These are phyloP conservation scores for Lasiodiplodia sp. DNA, from an alignment of 2,329 filamentous ascomycete species.

Conservation along the genomic window DNA sequence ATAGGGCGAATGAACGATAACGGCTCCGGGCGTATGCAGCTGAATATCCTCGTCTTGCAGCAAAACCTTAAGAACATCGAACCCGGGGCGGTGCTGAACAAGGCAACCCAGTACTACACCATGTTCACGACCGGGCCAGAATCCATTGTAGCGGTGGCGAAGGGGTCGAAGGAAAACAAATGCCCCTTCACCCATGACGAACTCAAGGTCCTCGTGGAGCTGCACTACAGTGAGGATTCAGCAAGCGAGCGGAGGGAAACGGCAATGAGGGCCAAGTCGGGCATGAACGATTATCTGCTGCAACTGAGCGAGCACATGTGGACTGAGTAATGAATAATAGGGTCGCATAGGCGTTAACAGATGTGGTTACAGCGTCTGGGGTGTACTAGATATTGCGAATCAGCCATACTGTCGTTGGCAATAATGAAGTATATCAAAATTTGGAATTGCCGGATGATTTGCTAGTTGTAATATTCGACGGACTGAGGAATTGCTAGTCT, in stretches of 20 bases:
- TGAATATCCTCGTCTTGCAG: constrained; percentile 93
- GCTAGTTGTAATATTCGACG: not conserved
- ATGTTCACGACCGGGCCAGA: constrained; percentile 72
- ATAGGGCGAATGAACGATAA: constrained; percentile 66
- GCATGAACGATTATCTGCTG: constrained; percentile 73
- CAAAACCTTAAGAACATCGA: constrained; percentile 97
- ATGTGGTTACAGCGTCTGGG: not conserved
- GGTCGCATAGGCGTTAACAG: not conserved
- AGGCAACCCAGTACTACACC: constrained; percentile 72
- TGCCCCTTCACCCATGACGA: constrained; percentile 47
- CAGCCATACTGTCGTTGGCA: not conserved
- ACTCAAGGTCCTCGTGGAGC: constrained; percentile 50
- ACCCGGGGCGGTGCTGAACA: constrained; percentile 68
- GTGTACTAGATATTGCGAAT: not conserved
- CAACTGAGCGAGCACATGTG: constrained; percentile 77
- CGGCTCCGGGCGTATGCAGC: constrained; percentile 85
- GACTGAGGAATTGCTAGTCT: not conserved
- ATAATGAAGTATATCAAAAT: not conserved
- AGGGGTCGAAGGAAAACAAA: constrained; percentile 48
- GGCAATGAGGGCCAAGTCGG: constrained; percentile 69
- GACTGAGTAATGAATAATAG: constrained; percentile 37
- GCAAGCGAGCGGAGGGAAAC: constrained; percentile 73
- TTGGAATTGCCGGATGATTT: not conserved
- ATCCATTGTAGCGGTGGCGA: constrained; percentile 68
- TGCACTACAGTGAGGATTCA: constrained; percentile 57